Base-by-base conservation (phyloP, 1,284 basidiomycete genomes). In the Rhodotorula sp. region DNA sequence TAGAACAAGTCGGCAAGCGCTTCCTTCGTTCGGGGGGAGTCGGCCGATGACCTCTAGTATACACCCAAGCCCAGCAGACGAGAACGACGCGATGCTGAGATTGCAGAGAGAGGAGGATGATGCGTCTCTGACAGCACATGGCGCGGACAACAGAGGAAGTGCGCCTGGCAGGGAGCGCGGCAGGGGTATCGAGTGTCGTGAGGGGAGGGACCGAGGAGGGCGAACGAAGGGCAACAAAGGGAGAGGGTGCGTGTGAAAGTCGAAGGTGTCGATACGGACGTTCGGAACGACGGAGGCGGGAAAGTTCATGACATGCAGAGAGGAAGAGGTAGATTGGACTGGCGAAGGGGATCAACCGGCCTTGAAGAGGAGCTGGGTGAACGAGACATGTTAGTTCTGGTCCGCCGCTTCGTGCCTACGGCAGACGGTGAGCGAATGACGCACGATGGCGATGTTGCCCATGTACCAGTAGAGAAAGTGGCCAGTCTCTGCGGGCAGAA, bases 381-480 rank as follows among this genome's bases (percentile, higher is more conserved):
- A 45, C 8, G 12, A 13, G 23, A 1, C 5, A 8, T 0, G 49
- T 67, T 49, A 49, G 61, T n/a, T n/a, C n/a, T n/a, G n/a, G n/a
- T n/a, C n/a, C n/a, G n/a, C n/a, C n/a, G n/a, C n/a, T n/a, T n/a
- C n/a, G n/a, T n/a, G n/a, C n/a, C n/a, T n/a, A n/a, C n/a, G n/a
- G 23, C 1, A 7, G 17, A 12, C 8, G 21, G 23, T 48, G 34
- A 8, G 1, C 21, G 4, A 7, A 27, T 3, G 62, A 57, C 73
- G 41, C 25, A 75, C 75, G 61, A 77, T 69, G 27, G 75, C 75
- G 49, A 75, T 72, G 44, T 74, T 67, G 52, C 70, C 68, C 49
- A 69, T 61, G 67, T 67, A 72, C 84, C 95, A 95, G 86, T 96
- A 97, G 84, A 97, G 93, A 84, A 97, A 97, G 82, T 96, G 91